phyloP scores from a whole-genome alignment of 352 stramenopile species.

The Pythium dissotocum region DNA sequence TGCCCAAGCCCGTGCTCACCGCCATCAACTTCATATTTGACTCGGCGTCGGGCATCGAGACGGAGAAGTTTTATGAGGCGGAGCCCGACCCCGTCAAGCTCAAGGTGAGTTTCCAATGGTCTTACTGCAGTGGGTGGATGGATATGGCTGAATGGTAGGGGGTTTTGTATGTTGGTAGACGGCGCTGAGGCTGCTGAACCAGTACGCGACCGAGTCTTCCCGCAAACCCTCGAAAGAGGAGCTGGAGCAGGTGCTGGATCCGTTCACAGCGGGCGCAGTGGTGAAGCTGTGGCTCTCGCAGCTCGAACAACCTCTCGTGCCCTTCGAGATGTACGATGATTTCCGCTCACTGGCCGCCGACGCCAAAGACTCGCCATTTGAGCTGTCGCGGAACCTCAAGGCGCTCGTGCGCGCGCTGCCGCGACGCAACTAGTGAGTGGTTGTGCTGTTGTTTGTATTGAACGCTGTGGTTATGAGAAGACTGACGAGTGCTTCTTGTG shows the following conservation, averaged over 20 bases:
- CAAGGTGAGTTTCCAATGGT: slow-evolving; percentile 34
- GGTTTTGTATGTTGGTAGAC: slow-evolving; percentile 12
- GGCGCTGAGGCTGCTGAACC: slow-evolving; percentile 65
- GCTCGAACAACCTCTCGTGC: slow-evolving; percentile 64
- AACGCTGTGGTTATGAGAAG: neutral
- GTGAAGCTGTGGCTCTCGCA: slow-evolving; percentile 69
- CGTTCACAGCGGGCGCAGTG: slow-evolving; percentile 56
- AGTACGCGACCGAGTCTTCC: slow-evolving; percentile 40
- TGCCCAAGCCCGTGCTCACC: slow-evolving; percentile 56
- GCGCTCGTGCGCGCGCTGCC: slow-evolving; percentile 59
- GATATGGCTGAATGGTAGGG: neutral
- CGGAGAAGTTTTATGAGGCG: slow-evolving; percentile 64
- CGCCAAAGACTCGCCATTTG: slow-evolving; percentile 46
- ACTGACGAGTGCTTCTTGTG: neutral
- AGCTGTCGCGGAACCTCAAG: slow-evolving; percentile 57
- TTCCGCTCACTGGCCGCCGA: slow-evolving; percentile 50
- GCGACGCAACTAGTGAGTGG: slow-evolving; percentile 62
- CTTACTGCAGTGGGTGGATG: neutral
- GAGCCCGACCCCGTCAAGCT: slow-evolving; percentile 51
- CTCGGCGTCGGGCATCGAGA: slow-evolving; percentile 78
- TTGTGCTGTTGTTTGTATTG: neutral
- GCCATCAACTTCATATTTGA: slow-evolving; percentile 86
- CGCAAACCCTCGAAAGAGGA: slow-evolving; percentile 62
- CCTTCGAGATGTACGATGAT: slow-evolving; percentile 63
- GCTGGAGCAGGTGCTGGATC: slow-evolving; percentile 55